A percentile compares a stretch with the other conserved stretches of the same genome.
Evolutionary conservation across 2,329 filamentous ascomycete genomes (phyloP).

Genomic region (Raffaelea albimanens): DNA sequence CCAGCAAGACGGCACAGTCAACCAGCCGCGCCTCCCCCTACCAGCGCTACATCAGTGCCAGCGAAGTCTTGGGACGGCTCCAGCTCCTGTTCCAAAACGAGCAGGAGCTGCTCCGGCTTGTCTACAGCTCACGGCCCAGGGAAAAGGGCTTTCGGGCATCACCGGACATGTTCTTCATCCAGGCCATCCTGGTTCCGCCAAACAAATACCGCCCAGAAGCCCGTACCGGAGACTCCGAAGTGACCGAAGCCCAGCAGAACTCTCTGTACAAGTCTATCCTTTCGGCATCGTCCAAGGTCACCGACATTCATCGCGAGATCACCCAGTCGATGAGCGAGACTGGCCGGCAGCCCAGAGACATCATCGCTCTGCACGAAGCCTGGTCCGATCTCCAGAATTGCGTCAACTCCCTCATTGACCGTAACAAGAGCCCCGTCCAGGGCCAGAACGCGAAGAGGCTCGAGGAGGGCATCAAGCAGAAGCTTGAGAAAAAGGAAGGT

Average conservation of each 20-base stretch:
- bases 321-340: conserved; percentile 23
- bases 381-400: conserved; percentile 79
- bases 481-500: conserved; percentile 96
- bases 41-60: conserved; percentile 72
- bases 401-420: conserved; percentile 89
- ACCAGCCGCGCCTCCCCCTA: conserved; percentile 14
- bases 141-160: conserved; percentile 47
- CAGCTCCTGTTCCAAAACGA: conserved; percentile 78
- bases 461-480: conserved; percentile 94
- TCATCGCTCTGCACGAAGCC: conserved; percentile 68
- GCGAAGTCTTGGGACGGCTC: conserved; percentile 74
- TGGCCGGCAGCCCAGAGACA: conserved; percentile 40
- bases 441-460: conserved; percentile 68
- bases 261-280: conserved; percentile 78
- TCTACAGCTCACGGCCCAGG: conserved; percentile 68
- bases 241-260: conserved; percentile 85
- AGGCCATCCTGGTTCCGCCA: conserved; percentile 77
- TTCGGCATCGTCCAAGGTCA: conserved; percentile 62
- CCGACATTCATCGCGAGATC: conserved; percentile 64
- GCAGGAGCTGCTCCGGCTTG: conserved; percentile 68
- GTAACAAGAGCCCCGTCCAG: conserved; percentile 73
- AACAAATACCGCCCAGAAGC: conserved; percentile 88
- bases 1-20: conserved; percentile 21
- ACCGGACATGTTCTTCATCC: conserved; percentile 91
- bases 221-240: conserved; percentile 66